A percentile compares a stretch with the other conserved stretches of the same genome.
phyloP scores from a whole-genome alignment of 1,284 basidiomycete genomes.

The Cerioporus squamosus region DNA sequence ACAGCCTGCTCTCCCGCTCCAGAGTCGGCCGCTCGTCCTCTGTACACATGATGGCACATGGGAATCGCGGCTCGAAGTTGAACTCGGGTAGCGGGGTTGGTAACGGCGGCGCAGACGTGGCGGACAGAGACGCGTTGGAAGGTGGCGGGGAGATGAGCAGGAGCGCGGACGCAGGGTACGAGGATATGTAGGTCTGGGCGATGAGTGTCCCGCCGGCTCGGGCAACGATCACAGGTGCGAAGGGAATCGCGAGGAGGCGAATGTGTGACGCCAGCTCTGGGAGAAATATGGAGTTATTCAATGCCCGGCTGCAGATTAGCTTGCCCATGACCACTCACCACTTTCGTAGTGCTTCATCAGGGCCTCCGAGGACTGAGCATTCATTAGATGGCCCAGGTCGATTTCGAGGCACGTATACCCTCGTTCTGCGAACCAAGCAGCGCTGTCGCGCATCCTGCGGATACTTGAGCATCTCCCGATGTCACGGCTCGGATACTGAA shows the following conservation, averaged over 20 bases:
- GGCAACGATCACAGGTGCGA: slow-evolving; percentile 67
- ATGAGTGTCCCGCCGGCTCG: slow-evolving; percentile 55
- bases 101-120: slow-evolving; percentile 32
- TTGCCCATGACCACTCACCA: no score
- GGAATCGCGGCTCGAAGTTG: slow-evolving; percentile 67
- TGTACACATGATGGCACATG: slow-evolving; percentile 54
- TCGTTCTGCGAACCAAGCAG: slow-evolving; percentile 55
- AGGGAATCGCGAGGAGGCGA: slow-evolving; percentile 54
- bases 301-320: no score
- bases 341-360: slow-evolving; percentile 33
- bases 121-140: slow-evolving; percentile 40
- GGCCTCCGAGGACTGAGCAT: slow-evolving; percentile 23
- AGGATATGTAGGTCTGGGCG: slow-evolving; percentile 69
- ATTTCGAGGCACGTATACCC: slow-evolving; percentile 65
- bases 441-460: slow-evolving; percentile 41
- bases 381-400: slow-evolving; percentile 46
- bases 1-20: slow-evolving; percentile 19
- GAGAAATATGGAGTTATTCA: no score
- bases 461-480: neutral
- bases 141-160: slow-evolving; percentile 63
- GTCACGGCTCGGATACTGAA: neutral
- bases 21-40: slow-evolving; percentile 18
- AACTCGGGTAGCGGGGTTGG: slow-evolving; percentile 53
- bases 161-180: slow-evolving; percentile 62
- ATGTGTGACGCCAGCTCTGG: slow-evolving; percentile 47